Percentiles rank a stretch among this genome's conserved stretches.
Evolutionary conservation across 768 basidiomycete genomes (phyloP).

Genomic region (Mycena rebaudengoi): DNA sequence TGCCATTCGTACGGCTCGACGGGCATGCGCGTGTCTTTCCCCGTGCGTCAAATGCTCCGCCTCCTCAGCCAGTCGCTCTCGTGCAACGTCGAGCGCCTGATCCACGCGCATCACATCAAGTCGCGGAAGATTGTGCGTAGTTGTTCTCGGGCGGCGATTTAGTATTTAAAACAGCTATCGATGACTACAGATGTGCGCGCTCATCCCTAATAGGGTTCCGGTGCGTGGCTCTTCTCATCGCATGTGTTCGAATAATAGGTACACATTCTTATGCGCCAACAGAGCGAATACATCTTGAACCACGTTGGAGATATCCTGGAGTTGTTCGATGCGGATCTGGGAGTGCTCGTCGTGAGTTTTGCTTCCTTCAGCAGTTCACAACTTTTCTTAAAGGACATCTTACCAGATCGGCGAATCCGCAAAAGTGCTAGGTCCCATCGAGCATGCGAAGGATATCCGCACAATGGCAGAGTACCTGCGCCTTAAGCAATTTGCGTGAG

Average conservation of each 20-base stretch:
- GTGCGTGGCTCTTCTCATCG: constrained; percentile 32
- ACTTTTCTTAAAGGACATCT: too few relatives aligned
- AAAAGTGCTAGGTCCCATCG: constrained; percentile 73
- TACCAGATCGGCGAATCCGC: constrained; percentile 72
- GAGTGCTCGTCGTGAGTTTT: constrained; percentile 64
- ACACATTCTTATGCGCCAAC: background rate
- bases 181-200: constrained; percentile 70
- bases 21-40: constrained; percentile 89
- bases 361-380: background rate
- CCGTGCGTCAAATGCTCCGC: constrained; percentile 83
- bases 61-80: constrained; percentile 83
- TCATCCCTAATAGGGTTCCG: constrained; percentile 71
- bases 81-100: constrained; percentile 79
- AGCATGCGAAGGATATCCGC: constrained; percentile 79
- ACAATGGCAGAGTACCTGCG: constrained; percentile 84
- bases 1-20: constrained; percentile 80
- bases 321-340: constrained; percentile 82
- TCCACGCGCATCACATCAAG: constrained; percentile 77
- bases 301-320: constrained; percentile 81
- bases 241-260: too few relatives aligned
- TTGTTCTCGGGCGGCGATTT: background rate
- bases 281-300: constrained; percentile 80
- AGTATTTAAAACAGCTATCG: background rate
- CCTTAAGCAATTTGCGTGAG: constrained; percentile 73
- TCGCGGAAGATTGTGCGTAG: constrained; percentile 75